Conservation (phyloP, 2,329 filamentous ascomycete genomes). For the Didymella sp. region DNA sequence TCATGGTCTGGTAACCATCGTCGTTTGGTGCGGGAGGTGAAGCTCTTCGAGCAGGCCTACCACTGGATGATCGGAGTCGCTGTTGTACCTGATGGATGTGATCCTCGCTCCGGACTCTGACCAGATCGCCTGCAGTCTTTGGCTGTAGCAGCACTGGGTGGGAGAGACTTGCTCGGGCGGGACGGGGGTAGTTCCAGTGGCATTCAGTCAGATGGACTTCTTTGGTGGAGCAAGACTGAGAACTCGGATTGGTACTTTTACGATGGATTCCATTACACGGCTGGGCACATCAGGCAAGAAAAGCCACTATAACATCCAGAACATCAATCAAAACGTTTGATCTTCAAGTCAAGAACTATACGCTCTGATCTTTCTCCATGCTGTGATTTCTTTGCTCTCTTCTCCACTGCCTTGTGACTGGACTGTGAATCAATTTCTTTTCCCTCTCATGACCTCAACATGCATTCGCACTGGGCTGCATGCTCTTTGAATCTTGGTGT, state of each 20-base stretch:
- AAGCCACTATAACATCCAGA: neutral
- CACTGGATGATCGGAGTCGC: constrained; percentile 9
- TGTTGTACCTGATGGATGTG: constrained; percentile 7
- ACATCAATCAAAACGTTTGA: neutral
- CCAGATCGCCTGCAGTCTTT: constrained; percentile 14
- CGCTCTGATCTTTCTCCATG: neutral
- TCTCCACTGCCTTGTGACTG: neutral
- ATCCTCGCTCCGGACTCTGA: constrained; percentile 10
- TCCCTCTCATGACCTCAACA: neutral
- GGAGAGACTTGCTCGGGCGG: constrained; percentile 5
- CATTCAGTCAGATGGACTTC: constrained; percentile 8
- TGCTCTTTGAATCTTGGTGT: neutral
- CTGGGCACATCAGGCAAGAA: neutral
- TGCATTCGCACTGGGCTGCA: neutral
- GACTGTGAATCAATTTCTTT: neutral
- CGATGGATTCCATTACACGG: neutral
- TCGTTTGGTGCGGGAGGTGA: constrained; percentile 12
- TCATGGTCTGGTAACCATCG: constrained; percentile 5
- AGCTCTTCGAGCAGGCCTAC: constrained; percentile 10
- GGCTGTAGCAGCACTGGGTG: constrained; percentile 13
- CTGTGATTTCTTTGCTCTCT: neutral
- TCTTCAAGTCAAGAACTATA: neutral
- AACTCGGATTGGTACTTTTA: neutral
- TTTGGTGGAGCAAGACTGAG: constrained; percentile 5
- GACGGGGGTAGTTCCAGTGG: constrained; percentile 6